phyloP scores from a whole-genome alignment of 2,329 filamentous ascomycete species.

The Colletotrichum sp. region DNA sequence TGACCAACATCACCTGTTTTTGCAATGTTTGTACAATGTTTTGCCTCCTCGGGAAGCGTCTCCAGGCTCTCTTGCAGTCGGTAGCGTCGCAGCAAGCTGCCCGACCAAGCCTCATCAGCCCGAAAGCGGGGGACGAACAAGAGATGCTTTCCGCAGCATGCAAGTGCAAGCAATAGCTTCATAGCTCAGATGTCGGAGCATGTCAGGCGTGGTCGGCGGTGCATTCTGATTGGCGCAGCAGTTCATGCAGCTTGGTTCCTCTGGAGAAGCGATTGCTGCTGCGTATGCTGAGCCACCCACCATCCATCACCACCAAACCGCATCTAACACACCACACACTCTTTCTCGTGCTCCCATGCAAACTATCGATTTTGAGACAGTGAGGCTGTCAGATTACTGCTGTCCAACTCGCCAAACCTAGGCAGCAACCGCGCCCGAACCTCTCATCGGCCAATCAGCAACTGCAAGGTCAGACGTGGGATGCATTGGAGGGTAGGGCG shows the following conservation, averaged over 20 bases:
- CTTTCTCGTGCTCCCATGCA: neutral
- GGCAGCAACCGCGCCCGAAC: neutral
- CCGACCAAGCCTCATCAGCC: slow-evolving; percentile 10
- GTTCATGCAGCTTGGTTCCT: neutral
- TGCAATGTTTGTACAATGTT: neutral
- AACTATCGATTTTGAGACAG: neutral
- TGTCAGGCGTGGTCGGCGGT: neutral
- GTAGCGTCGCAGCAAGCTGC: slow-evolving; percentile 1
- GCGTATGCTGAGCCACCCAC: neutral
- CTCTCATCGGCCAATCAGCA: neutral
- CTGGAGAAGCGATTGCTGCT: neutral
- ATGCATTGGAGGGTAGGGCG: neutral
- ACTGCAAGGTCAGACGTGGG: neutral
- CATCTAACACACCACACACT: neutral
- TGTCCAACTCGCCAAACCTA: slow-evolving; percentile 2
- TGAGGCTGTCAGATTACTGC: slow-evolving; percentile 5
- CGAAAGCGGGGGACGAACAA: neutral
- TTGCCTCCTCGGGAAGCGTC: neutral
- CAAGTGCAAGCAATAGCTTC: neutral
- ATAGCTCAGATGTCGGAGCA: neutral
- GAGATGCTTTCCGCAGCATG: neutral
- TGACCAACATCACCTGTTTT: neutral
- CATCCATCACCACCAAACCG: neutral
- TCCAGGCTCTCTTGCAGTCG: neutral
- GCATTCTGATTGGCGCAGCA: neutral